phyloP scores from a whole-genome alignment of 1,139 yeast species.

The Debaryomyces psychrophilus region DNA sequence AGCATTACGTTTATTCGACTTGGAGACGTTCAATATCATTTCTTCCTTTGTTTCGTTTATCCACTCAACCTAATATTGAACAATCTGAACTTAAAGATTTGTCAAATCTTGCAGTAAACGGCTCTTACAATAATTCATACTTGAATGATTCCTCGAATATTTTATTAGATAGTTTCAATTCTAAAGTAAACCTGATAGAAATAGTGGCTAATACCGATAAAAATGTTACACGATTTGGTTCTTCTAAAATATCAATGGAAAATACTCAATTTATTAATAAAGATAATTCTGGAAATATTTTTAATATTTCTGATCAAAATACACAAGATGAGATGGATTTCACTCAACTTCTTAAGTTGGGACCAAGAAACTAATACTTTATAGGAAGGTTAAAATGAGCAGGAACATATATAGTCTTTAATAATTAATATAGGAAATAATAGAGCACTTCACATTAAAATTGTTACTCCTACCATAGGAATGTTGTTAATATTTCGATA shows the following conservation, averaged over 20 bases:
- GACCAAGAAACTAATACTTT: slow-evolving; percentile 27
- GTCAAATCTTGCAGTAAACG: not conserved
- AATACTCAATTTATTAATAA: not conserved
- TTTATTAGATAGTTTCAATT: not conserved
- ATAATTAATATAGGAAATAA: no score
- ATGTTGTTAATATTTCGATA: no score
- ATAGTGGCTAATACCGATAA: not conserved
- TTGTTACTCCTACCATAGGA: no score
- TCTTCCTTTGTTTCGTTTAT: slow-evolving; percentile 8
- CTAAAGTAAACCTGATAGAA: not conserved
- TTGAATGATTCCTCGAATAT: not conserved
- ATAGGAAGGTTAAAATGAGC: not conserved
- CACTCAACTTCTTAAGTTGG: slow-evolving; percentile 49
- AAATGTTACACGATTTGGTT: not conserved
- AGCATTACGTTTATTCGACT: not conserved
- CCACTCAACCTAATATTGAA: not conserved
- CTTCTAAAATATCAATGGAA: not conserved
- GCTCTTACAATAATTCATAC: not conserved
- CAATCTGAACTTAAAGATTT: not conserved
- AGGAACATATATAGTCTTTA: not conserved
- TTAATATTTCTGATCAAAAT: slow-evolving; percentile 13
- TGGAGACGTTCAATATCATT: slow-evolving; percentile 9
- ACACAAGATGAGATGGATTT: slow-evolving; percentile 49
- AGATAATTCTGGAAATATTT: not conserved
- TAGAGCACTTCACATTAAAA: no score